Evolutionary conservation across 2,329 filamentous ascomycete species (phyloP).

Genomic region (Penicillium hordei): DNA sequence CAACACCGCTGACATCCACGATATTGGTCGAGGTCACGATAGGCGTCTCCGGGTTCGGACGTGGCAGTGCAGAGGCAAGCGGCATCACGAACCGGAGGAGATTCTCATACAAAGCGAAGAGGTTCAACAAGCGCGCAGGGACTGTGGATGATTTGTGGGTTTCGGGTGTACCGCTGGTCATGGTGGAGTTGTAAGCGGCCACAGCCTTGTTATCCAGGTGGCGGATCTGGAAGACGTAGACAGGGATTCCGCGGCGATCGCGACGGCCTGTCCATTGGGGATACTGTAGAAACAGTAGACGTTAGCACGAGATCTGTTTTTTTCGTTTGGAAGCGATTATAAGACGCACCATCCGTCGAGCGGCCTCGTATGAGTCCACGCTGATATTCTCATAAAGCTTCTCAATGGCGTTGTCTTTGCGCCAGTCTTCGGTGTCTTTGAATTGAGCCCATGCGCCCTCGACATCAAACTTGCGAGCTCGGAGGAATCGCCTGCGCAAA

Average conservation of each 20-base stretch:
- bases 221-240: constrained; percentile 87
- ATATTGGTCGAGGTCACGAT: constrained; percentile 94
- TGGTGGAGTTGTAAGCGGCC: constrained; percentile 64
- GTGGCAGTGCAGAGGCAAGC: constrained; percentile 74
- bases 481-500: constrained; percentile 69
- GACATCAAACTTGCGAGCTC: constrained; percentile 77
- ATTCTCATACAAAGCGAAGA: constrained; percentile 94
- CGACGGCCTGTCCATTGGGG: constrained; percentile 93
- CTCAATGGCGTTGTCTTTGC: constrained; percentile 73
- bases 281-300: constrained; percentile 58
- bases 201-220: constrained; percentile 81
- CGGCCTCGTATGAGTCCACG: constrained; percentile 77
- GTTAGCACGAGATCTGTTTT: neutral
- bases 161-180: constrained; percentile 49
- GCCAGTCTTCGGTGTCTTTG: constrained; percentile 84
- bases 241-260: constrained; percentile 84
- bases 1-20: constrained; percentile 85
- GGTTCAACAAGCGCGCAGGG: constrained; percentile 72
- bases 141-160: constrained; percentile 59
- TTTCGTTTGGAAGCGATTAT: neutral
- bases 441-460: constrained; percentile 80
- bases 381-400: constrained; percentile 84
- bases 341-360: constrained; percentile 63
- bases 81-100: constrained; percentile 84
- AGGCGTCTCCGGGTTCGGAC: constrained; percentile 74